Conservation (phyloP, 306 rosid genomes). For the Mimosa bimucronata region DNA sequence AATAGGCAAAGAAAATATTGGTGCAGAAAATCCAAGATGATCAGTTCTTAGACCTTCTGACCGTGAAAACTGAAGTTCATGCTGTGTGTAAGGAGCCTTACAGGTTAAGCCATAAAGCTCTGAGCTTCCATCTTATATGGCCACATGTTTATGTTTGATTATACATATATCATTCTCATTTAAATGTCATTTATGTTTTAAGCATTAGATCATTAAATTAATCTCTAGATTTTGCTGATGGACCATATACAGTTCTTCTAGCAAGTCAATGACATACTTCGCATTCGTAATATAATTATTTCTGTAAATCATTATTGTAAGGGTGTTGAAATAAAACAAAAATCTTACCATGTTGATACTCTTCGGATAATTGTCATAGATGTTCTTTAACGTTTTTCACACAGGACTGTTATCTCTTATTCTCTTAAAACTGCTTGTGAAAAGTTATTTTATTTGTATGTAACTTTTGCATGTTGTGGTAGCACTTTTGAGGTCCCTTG, state of each 20-base stretch:
- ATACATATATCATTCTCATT: constrained; percentile 30
- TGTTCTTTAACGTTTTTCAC: neutral
- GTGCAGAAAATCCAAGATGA: constrained; percentile 85
- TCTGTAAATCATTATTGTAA: neutral
- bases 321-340: neutral
- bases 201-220: neutral
- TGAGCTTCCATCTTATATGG: constrained; percentile 34
- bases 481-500: constrained; percentile 23
- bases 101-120: constrained; percentile 62
- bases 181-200: constrained; percentile 18
- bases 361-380: neutral
- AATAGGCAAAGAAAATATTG: constrained; percentile 86
- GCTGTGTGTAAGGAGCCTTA: constrained; percentile 93
- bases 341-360: neutral
- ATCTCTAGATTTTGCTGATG: neutral
- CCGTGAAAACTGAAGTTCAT: constrained; percentile 75
- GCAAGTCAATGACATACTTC: constrained; percentile 8
- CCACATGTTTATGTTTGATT: constrained; percentile 25
- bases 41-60: constrained; percentile 89
- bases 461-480: constrained; percentile 16
- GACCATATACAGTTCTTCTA: constrained; percentile 1
- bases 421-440: neutral
- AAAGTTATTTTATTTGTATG: constrained; percentile 8
- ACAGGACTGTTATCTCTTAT: neutral
- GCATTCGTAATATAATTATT: neutral